phyloP scores from a whole-genome alignment of 1,284 basidiomycete species.

The Heliocybe sulcata region DNA sequence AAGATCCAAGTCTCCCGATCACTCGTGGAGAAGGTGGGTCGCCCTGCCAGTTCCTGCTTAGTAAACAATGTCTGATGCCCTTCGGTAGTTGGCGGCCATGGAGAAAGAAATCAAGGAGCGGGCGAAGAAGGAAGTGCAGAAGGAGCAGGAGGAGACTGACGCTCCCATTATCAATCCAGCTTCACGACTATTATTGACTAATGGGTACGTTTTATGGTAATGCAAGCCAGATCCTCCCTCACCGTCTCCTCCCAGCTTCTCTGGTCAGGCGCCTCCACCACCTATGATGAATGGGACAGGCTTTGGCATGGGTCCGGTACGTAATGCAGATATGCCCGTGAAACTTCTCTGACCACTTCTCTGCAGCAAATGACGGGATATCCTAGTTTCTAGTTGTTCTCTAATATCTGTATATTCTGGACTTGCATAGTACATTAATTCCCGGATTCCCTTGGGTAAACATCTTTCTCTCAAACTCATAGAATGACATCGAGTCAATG shows the following conservation, averaged over 20 bases:
- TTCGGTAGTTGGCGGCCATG: conserved; percentile 52
- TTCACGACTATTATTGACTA: conserved; percentile 58
- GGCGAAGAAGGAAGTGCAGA: conserved; percentile 75
- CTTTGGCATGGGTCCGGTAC: background rate
- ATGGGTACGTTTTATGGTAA: conserved; percentile 36
- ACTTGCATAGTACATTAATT: conserved; percentile 1
- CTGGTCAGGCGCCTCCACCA: conserved; percentile 4
- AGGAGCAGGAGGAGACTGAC: conserved; percentile 79
- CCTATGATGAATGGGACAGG: conserved; percentile 3
- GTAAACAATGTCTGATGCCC: conserved; percentile 6
- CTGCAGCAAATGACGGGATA: background rate
- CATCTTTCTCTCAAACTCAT: background rate
- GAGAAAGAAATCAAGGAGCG: conserved; percentile 84
- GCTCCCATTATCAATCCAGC: conserved; percentile 79
- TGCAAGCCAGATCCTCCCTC: background rate
- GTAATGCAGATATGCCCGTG: background rate
- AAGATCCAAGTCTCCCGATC: conserved; percentile 82
- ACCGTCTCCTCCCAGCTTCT: background rate
- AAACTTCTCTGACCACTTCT: background rate
- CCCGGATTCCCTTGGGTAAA: background rate
- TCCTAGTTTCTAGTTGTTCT: background rate
- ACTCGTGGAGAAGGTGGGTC: conserved; percentile 56
- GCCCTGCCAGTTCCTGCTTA: conserved; percentile 2
- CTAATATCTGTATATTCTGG: background rate
- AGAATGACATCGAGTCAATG: background rate